phyloP scores from a whole-genome alignment of 2,329 filamentous ascomycete species.

The Exophiala alcalophila region DNA sequence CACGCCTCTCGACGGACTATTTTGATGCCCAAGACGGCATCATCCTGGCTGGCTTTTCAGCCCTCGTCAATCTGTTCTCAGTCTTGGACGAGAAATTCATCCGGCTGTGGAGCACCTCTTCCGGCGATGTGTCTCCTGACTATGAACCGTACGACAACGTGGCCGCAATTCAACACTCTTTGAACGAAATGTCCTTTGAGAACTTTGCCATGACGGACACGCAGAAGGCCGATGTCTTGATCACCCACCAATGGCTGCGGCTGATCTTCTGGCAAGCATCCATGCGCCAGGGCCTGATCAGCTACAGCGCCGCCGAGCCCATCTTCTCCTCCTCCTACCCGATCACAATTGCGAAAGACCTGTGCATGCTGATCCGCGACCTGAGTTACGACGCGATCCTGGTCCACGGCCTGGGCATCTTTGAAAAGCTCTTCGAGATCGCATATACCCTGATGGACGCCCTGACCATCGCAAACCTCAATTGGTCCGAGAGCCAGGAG shows the following conservation, averaged over 20 bases:
- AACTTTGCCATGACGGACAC: constrained; percentile 53
- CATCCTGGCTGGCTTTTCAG: constrained; percentile 29
- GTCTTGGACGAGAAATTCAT: constrained; percentile 31
- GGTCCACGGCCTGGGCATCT: constrained; percentile 31
- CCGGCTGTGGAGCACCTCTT: constrained; percentile 24
- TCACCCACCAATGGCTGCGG: constrained; percentile 69
- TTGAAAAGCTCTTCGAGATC: constrained; percentile 29
- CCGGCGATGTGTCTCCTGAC: constrained; percentile 14
- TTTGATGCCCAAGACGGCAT: constrained; percentile 30
- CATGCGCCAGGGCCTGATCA: constrained; percentile 63
- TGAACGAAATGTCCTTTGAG: constrained; percentile 29
- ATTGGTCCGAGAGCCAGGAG: constrained; percentile 28
- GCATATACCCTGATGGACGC: constrained; percentile 31
- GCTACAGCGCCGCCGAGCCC: constrained; percentile 56
- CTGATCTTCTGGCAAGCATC: constrained; percentile 70
- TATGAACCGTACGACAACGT: constrained; percentile 26
- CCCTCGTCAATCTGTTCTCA: constrained; percentile 29
- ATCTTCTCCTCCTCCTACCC: constrained; percentile 63
- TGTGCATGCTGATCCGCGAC: constrained; percentile 35
- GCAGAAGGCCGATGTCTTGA: constrained; percentile 64
- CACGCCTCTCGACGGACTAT: constrained; percentile 25
- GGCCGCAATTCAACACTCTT: constrained; percentile 26
- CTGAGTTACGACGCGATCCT: constrained; percentile 24
- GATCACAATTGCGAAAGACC: constrained; percentile 59
- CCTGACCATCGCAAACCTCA: constrained; percentile 28